phyloP scores from a whole-genome alignment of 2,329 filamentous ascomycete species.

The Neofusicoccum laricinum region DNA sequence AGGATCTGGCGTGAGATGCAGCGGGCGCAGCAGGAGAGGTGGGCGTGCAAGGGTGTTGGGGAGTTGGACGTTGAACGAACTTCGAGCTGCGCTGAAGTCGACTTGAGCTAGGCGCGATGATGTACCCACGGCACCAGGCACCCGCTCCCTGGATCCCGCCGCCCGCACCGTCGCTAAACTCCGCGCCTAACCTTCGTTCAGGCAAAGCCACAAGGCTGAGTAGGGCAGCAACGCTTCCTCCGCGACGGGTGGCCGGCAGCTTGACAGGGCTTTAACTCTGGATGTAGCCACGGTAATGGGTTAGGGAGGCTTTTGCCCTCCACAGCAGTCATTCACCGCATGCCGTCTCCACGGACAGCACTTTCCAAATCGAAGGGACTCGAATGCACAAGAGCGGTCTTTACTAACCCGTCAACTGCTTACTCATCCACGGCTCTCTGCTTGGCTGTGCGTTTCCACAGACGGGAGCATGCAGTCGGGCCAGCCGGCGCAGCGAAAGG shows the following conservation, averaged over 20 bases:
- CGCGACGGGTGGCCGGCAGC: not conserved
- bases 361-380: not conserved
- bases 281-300: not conserved
- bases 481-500: not conserved
- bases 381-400: not conserved
- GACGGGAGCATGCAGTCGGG: not conserved
- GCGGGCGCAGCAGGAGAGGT: slow-evolving; percentile 21
- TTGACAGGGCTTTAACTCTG: not conserved
- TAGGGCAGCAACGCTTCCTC: not conserved
- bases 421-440: not conserved
- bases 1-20: slow-evolving; percentile 23
- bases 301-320: not conserved
- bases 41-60: not conserved
- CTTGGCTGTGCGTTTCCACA: not conserved
- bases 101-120: slow-evolving; percentile 8
- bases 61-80: not conserved
- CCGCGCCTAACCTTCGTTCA: slow-evolving; percentile 5
- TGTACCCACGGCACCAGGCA: slow-evolving; percentile 10
- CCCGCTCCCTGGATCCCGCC: slow-evolving; percentile 7
- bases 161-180: slow-evolving; percentile 11
- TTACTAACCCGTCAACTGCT: not conserved
- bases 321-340: not conserved
- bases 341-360: not conserved
- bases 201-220: slow-evolving; percentile 1
- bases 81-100: not conserved